Evolutionary conservation across 495 filamentous ascomycete genomes (phyloP).

Genomic region (Platismatia glauca): DNA sequence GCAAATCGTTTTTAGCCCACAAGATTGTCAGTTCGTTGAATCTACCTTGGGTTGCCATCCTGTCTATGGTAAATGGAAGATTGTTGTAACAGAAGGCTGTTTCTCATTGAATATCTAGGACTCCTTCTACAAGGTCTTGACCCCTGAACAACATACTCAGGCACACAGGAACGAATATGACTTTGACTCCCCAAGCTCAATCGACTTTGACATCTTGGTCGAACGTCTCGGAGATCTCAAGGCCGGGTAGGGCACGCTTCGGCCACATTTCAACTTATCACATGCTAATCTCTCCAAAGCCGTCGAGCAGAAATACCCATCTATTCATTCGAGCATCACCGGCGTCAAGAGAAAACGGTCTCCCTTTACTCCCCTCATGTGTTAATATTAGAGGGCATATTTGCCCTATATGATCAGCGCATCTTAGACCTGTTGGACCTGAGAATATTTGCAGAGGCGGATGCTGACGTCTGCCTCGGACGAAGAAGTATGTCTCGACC

Average conservation of each 20-base stretch:
- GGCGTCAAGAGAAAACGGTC: constrained; percentile 66
- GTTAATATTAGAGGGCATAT: constrained; percentile 88
- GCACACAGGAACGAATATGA: constrained; percentile 90
- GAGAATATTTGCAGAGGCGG: constrained; percentile 95
- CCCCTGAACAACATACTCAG: constrained; percentile 57
- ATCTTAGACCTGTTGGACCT: constrained; percentile 85
- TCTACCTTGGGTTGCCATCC: constrained; percentile 93
- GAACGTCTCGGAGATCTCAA: constrained; percentile 77
- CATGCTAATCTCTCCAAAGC: constrained; percentile 37
- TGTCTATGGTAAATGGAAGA: constrained; percentile 67
- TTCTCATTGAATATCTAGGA: constrained; percentile 47
- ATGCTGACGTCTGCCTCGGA: constrained; percentile 87
- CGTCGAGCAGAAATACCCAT: constrained; percentile 88
- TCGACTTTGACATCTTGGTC: constrained; percentile 87
- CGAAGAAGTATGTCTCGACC: constrained; percentile 60
- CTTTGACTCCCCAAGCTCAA: constrained; percentile 87
- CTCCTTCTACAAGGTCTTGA: constrained; percentile 88
- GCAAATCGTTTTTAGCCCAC: constrained; percentile 91
- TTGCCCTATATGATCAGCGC: constrained; percentile 82
- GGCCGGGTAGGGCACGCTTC: constrained; percentile 58
- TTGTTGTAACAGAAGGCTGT: not conserved
- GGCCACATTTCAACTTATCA: not conserved
- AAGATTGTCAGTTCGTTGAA: constrained; percentile 85
- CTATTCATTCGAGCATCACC: constrained; percentile 92
- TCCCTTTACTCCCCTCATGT: constrained; percentile 94